A percentile compares a stretch with the other conserved stretches of the same genome.
Evolutionary conservation across 768 basidiomycete species (phyloP).

Genomic region (Rhodotorula diobovata): DNA sequence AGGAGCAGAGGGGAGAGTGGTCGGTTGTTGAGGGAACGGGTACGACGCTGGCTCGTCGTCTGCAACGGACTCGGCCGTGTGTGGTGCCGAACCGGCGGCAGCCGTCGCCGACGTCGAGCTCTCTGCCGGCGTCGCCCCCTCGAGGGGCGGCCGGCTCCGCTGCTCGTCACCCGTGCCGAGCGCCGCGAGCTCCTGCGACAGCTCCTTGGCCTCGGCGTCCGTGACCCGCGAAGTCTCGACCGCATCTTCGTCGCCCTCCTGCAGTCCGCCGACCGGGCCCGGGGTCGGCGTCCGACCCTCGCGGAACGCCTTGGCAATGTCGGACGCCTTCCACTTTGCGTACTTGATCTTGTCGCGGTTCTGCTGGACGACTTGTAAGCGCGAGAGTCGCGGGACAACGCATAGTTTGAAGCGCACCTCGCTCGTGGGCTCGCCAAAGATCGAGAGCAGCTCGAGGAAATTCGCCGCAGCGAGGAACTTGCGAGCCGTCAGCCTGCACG

Average conservation of each 20-base stretch:
- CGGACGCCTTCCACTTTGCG: slow-evolving; percentile 95
- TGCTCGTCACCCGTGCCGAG: slow-evolving; percentile 3
- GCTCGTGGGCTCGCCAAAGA: slow-evolving; percentile 62
- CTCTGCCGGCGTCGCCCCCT: slow-evolving; percentile 38
- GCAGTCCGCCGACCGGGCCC: slow-evolving; percentile 62
- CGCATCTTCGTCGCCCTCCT: slow-evolving; percentile 22
- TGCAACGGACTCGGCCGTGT: not conserved
- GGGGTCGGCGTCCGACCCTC: slow-evolving; percentile 79
- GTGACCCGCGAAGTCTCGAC: slow-evolving; percentile 1
- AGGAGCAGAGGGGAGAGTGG: slow-evolving; percentile 30
- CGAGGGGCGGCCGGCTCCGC: not conserved
- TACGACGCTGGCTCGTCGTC: slow-evolving; percentile 13
- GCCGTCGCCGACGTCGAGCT: slow-evolving; percentile 9
- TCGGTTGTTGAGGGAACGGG: slow-evolving; percentile 31
- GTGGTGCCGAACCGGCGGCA: slow-evolving; percentile 23
- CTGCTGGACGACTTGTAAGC: slow-evolving; percentile 50
- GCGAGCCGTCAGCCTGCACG: slow-evolving; percentile 72
- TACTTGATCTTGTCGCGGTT: slow-evolving; percentile 84
- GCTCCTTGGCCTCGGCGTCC: slow-evolving; percentile 32
- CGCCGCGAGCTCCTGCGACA: slow-evolving; percentile 25
- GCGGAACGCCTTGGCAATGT: slow-evolving; percentile 89
- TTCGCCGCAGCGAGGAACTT: slow-evolving; percentile 93
- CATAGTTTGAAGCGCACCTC: slow-evolving; percentile 51
- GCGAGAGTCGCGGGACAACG: too few relatives aligned
- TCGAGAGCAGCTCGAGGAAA: slow-evolving; percentile 81